These are phyloP conservation scores for Carallia brachiata DNA, from an alignment of 345 rosid genomes.

Conservation along the genomic window DNA sequence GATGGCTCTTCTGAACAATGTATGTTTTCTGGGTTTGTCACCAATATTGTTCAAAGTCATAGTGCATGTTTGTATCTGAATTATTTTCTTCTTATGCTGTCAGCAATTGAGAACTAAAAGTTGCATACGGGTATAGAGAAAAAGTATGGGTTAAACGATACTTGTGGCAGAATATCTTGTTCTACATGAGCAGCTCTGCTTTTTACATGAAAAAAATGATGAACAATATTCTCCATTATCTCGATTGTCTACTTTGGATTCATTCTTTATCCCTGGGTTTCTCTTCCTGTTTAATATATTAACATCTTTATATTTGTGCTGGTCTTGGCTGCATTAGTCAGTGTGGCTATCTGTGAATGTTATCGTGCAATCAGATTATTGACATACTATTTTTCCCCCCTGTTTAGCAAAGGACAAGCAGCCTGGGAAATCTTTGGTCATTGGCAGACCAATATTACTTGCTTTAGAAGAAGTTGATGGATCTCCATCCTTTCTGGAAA, in stretches of 20 bases:
- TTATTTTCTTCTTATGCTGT: neutral
- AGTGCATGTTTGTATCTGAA: neutral
- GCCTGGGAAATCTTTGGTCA: constrained; percentile 49
- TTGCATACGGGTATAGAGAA: too few species aligned
- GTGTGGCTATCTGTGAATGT: neutral
- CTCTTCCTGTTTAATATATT: neutral
- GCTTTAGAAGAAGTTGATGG: constrained; percentile 98
- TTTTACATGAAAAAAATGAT: neutral
- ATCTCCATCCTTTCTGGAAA: constrained; percentile 95
- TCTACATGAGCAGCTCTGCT: neutral
- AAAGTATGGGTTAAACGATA: too few species aligned
- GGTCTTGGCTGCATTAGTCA: neutral
- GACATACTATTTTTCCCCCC: neutral
- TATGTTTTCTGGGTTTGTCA: constrained; percentile 19
- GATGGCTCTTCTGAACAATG: constrained; percentile 47
- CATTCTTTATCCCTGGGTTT: neutral
- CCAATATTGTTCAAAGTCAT: neutral
- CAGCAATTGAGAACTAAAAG: neutral
- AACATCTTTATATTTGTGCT: neutral
- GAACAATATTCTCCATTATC: neutral
- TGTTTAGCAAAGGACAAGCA: constrained; percentile 59
- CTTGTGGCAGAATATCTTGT: too few species aligned
- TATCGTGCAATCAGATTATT: neutral
- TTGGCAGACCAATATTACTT: constrained; percentile 84
- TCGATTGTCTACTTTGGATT: neutral